Evolutionary conservation across 2,329 filamentous ascomycete species (phyloP).

Genomic region (Pseudogymnoascus sp.): DNA sequence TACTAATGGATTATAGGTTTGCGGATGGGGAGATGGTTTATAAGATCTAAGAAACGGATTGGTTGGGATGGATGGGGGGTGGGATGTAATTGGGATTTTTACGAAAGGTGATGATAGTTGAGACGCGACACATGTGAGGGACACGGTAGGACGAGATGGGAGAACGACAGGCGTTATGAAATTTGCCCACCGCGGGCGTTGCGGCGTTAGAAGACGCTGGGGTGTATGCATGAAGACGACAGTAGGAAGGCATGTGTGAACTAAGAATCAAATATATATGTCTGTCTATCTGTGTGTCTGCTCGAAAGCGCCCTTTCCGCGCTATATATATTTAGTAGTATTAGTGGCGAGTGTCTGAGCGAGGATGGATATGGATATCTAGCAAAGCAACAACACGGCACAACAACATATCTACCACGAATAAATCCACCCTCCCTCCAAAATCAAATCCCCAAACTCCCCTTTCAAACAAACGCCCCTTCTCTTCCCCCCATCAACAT

Average conservation of each 20-base stretch:
- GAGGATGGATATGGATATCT: not conserved
- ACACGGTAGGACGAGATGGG: not conserved
- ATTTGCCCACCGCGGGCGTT: not conserved
- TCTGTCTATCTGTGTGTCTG: not conserved
- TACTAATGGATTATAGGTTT: conserved; percentile 37
- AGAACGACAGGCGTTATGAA: not conserved
- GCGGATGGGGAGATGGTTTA: conserved; percentile 60
- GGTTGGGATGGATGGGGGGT: not conserved
- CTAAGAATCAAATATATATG: not conserved
- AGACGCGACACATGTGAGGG: not conserved
- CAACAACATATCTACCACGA: not conserved
- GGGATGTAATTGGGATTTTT: not conserved
- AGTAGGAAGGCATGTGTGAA: not conserved
- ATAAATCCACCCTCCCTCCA: not conserved
- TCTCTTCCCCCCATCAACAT: not conserved
- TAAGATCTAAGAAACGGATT: conserved; percentile 49
- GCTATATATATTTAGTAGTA: not conserved
- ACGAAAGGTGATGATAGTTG: not conserved
- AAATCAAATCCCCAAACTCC: not conserved
- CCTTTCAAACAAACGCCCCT: not conserved
- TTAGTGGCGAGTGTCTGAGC: not conserved
- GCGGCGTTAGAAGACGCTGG: not conserved
- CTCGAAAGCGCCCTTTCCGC: not conserved
- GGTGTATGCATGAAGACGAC: not conserved
- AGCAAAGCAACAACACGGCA: not conserved